Evolutionary conservation across 768 basidiomycete genomes (phyloP).

Genomic region (Suillus ampliporus): DNA sequence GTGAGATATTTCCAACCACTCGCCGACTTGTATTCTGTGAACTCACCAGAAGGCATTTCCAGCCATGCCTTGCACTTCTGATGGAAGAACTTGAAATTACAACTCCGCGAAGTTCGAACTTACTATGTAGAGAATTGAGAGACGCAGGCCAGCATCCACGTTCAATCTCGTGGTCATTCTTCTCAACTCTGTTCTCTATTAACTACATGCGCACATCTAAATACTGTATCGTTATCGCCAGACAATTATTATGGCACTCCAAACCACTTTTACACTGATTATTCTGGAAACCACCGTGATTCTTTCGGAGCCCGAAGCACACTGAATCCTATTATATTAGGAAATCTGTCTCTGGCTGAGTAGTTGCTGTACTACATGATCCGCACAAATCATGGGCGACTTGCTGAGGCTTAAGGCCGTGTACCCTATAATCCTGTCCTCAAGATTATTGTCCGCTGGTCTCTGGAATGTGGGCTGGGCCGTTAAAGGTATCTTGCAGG

Average conservation of each 20-base stretch:
- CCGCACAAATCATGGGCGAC: neutral
- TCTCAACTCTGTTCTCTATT: neutral
- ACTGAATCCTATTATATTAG: neutral
- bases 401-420: neutral
- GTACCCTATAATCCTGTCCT: neutral
- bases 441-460: neutral
- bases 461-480: neutral
- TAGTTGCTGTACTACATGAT: neutral
- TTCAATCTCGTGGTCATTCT: neutral
- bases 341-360: neutral
- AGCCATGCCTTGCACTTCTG: conserved; percentile 5
- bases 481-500: neutral
- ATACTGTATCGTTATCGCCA: conserved; percentile 4
- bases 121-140: neutral
- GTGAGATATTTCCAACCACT: neutral
- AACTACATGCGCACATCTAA: conserved; percentile 2
- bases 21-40: neutral
- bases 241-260: neutral
- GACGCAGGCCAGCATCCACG: neutral
- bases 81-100: neutral
- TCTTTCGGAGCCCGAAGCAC: neutral
- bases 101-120: neutral
- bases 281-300: neutral
- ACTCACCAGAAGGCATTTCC: neutral
- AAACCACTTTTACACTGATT: neutral